These are phyloP conservation scores for Kwoniella dendrophila DNA, from an alignment of 768 basidiomycete genomes.

Conservation along the genomic window DNA sequence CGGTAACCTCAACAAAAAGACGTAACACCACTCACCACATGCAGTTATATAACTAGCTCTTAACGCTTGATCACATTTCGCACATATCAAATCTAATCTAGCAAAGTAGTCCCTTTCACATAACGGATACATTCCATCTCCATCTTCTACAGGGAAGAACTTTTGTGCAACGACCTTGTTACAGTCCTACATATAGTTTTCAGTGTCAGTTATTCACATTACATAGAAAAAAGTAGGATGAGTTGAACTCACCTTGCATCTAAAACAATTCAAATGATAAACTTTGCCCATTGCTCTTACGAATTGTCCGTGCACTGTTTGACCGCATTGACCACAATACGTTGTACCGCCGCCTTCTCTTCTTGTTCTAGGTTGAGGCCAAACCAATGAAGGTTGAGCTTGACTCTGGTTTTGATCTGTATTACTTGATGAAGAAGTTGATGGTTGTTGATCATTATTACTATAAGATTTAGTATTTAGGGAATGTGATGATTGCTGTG, in stretches of 20 bases:
- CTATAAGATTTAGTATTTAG: neutral
- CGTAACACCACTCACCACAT: constrained; percentile 71
- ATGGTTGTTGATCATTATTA: neutral
- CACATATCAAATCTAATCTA: constrained; percentile 91
- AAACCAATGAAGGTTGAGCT: constrained; percentile 15
- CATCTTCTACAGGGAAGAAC: constrained; percentile 96
- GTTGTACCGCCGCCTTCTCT: constrained; percentile 31
- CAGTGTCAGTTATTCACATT: too few species aligned
- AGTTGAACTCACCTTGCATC: constrained; percentile 75
- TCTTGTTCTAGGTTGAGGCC: constrained; percentile 21
- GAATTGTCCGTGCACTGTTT: constrained; percentile 83
- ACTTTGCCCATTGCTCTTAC: constrained; percentile 91
- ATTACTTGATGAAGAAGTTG: neutral
- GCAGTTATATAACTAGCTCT: constrained; percentile 99
- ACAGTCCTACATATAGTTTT: constrained; percentile 71
- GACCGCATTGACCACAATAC: constrained; percentile 56
- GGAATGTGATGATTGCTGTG: constrained; percentile 21
- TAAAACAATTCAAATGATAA: constrained; percentile 97
- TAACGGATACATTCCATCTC: constrained; percentile 87
- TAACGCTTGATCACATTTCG: constrained; percentile 89
- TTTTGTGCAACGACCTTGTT: constrained; percentile 94
- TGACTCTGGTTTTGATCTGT: neutral
- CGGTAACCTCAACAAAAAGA: neutral
- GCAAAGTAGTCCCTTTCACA: constrained; percentile 99
- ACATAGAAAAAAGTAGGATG: neutral